Evolutionary conservation across 1,139 yeast genomes (phyloP).

Genomic region (Saccharomyces hybrid): DNA sequence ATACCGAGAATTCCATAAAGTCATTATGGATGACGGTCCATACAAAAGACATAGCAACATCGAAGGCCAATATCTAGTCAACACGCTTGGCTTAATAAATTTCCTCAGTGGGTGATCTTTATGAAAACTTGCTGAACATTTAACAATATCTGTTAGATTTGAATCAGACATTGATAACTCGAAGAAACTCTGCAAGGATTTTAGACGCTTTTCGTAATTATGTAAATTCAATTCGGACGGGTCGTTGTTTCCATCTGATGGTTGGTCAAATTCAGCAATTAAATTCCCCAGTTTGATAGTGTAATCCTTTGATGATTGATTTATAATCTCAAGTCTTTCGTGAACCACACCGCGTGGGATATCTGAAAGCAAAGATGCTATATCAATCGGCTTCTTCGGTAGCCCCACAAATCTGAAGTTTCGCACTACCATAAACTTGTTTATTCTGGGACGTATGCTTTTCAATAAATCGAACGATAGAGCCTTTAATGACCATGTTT

Average conservation of each 20-base stretch:
- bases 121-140: conserved; percentile 1
- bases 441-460: conserved; percentile 11
- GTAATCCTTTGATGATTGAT: conserved; percentile 7
- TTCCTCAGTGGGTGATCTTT: not conserved
- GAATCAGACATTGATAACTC: not conserved
- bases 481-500: conserved; percentile 1
- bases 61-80: conserved; percentile 65
- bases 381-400: conserved; percentile 10
- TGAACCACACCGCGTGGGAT: conserved; percentile 10
- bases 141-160: conserved; percentile 4
- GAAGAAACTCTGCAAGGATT: not conserved
- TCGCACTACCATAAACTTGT: conserved; percentile 13
- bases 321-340: conserved; percentile 8
- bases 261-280: conserved; percentile 12
- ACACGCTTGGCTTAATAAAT: conserved; percentile 41
- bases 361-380: conserved; percentile 10
- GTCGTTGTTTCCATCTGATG: conserved; percentile 1
- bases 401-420: conserved; percentile 16
- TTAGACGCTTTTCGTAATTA: not conserved
- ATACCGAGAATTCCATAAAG: conserved; percentile 44
- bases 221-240: not conserved
- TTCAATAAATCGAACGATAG: conserved; percentile 5
- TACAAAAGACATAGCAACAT: conserved; percentile 36
- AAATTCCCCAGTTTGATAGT: conserved; percentile 16
- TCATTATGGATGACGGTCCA: conserved; percentile 45